Conservation (phyloP, 1,284 basidiomycete genomes). For the Tilletia caries region DNA sequence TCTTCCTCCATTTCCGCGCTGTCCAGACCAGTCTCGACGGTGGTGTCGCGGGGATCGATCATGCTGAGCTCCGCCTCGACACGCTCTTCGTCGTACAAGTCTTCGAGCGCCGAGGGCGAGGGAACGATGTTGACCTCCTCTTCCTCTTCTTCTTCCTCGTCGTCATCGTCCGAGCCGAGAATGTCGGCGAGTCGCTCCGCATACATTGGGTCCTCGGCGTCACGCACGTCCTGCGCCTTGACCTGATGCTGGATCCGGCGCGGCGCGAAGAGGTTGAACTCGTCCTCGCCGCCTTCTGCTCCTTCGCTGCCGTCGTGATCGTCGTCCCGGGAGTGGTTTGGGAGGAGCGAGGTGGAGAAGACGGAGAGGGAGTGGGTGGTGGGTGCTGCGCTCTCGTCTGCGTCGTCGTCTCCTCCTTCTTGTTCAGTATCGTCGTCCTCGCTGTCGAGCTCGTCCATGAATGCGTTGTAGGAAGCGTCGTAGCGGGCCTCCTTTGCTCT, state of each 20-base stretch:
- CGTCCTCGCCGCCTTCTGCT: no score
- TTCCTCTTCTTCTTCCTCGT: neutral
- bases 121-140: neutral
- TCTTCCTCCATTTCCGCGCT: constrained; percentile 70
- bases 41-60: constrained; percentile 55
- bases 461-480: constrained; percentile 7
- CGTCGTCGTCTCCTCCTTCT: neutral
- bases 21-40: constrained; percentile 62
- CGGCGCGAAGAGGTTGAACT: constrained; percentile 4
- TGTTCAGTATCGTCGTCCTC: constrained; percentile 8
- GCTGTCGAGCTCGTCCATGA: constrained; percentile 12
- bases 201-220: constrained; percentile 1
- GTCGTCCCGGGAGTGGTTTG: neutral
- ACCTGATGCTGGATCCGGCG: neutral
- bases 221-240: neutral
- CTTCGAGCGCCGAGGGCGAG: neutral
- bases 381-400: neutral
- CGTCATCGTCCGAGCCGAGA: constrained; percentile 7
- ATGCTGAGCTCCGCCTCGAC: constrained; percentile 26
- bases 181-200: constrained; percentile 5
- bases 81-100: constrained; percentile 15
- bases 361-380: neutral
- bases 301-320: neutral
- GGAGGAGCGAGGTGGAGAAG: neutral
- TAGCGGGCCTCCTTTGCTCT: neutral